Conservation (phyloP, 306 rosid species). For the Sindora glabra region DNA sequence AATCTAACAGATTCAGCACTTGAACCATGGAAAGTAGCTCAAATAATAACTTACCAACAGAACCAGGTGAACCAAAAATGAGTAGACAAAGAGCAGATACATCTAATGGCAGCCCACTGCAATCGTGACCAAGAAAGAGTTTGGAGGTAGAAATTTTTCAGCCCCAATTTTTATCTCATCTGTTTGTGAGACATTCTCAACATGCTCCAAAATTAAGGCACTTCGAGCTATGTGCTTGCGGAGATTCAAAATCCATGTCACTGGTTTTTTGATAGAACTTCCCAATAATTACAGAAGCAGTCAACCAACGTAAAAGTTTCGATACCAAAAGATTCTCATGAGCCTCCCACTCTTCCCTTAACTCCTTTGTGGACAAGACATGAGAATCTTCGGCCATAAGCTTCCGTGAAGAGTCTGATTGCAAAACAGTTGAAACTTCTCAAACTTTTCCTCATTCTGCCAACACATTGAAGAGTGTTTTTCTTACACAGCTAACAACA, state of each 20-base stretch:
- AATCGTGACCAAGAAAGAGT: constrained; percentile 38
- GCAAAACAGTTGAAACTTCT: constrained; percentile 52
- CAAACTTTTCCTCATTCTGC: constrained; percentile 55
- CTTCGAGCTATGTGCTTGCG: constrained; percentile 18
- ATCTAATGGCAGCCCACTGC: constrained; percentile 47
- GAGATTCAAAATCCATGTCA: constrained; percentile 16
- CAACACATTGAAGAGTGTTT: constrained; percentile 4
- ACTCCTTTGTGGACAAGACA: constrained; percentile 11
- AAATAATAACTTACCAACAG: too few species aligned
- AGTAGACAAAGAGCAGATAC: constrained; percentile 74
- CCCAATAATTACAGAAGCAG: constrained; percentile 65
- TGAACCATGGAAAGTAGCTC: too few species aligned
- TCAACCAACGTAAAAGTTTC: constrained; percentile 65
- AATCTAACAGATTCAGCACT: too few species aligned
- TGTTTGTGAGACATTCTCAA: constrained; percentile 20
- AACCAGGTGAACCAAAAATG: constrained; percentile 25
- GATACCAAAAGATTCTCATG: constrained; percentile 36
- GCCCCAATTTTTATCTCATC: constrained; percentile 26
- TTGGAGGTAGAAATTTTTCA: constrained; percentile 64
- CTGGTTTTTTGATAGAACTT: constrained; percentile 33
- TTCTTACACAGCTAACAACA: background rate
- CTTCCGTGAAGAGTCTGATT: constrained; percentile 34
- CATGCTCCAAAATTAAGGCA: constrained; percentile 47
- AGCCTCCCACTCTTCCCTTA: constrained; percentile 24
- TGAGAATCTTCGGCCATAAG: constrained; percentile 26